Base-by-base conservation (phyloP, 2,329 filamentous ascomycete genomes). In the Ophiognomonia clavigignenti-juglandacearum region DNA sequence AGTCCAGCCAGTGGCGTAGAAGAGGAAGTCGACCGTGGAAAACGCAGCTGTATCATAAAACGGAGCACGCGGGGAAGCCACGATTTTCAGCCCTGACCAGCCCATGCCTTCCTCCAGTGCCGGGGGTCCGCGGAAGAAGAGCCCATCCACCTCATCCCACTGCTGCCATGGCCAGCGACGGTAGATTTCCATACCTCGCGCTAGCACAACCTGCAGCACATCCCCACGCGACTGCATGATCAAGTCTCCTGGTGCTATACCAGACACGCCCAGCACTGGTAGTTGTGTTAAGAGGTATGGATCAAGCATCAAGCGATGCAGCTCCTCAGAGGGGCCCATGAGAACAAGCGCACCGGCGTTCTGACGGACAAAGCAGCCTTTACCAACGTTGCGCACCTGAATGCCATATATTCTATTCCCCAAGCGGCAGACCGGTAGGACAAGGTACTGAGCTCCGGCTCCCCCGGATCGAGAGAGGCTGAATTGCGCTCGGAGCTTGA, bases 81-180 rank as follows among this genome's bases (percentile, higher is more conserved):
- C n/a, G 4, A 47, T 14, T 34, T 43, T 47, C 6, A 47, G 32
- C 36, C 39, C 16, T n/a, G 32, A 31, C 45, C 45, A 47, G 19
- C 45, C 45, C 6, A 43, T 2, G 31, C 38, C 45, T 13, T 43
- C 45, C 22, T 14, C n/a, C 19, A n/a, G 24, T 5, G 23, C 29
- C 2, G 19, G 10, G n/a, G n/a, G n/a, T 4, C 18, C 23, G 10
- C 39, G 39, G 5, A 47, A 47, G 19, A 47, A 43, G 8, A 47
- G 14, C 9, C 19, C 4, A 13, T 47, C 39, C 24, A 35, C 38
- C 26, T 47, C 45, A 8, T 47, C 45, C 45, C 45, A 47, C 13
- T 47, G 24, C 19, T 43, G 39, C 45, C 45, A 47, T 6, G 45
- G 45, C 45, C 45, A 47, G 26, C 45, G 39, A 7, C 45, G 14